These are phyloP conservation scores for Chytriomyces hyalinus DNA, from an alignment of 192 early-diverging fungal genomes.

Conservation along the genomic window DNA sequence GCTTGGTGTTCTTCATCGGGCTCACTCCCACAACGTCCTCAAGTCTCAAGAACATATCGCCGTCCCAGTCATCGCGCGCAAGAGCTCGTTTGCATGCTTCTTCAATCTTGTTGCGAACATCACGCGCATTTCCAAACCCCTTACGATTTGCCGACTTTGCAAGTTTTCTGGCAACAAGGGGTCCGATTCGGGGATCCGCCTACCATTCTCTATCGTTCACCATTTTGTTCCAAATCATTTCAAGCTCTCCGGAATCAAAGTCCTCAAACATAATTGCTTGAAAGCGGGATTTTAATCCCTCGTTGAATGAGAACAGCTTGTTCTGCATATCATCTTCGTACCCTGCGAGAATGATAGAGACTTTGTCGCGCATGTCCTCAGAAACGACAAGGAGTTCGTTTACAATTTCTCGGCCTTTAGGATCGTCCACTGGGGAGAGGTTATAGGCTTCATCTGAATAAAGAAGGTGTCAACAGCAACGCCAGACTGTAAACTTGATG, in stretches of 20 bases:
- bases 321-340: constrained; percentile 48
- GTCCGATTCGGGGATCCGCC: constrained; percentile 34
- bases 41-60: constrained; percentile 18
- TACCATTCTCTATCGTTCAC: constrained; percentile 37
- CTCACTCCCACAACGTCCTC: constrained; percentile 43
- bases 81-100: constrained; percentile 40
- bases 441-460: constrained; percentile 39
- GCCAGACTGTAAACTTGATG: not conserved
- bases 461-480: not conserved
- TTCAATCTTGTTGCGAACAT: constrained; percentile 43
- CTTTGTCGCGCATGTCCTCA: constrained; percentile 40
- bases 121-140: constrained; percentile 49
- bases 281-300: constrained; percentile 45
- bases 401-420: constrained; percentile 44
- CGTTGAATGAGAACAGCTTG: constrained; percentile 46
- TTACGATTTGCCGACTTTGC: constrained; percentile 36
- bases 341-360: constrained; percentile 47
- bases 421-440: constrained; percentile 26
- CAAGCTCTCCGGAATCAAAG: constrained; percentile 43
- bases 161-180: constrained; percentile 28
- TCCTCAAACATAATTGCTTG: constrained; percentile 42
- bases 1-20: constrained; percentile 41
- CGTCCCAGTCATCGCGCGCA: constrained; percentile 34
- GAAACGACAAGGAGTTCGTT: constrained; percentile 35
- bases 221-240: constrained; percentile 41